These are phyloP conservation scores for Taiozyma sp. DNA, from an alignment of 1,139 yeast genomes.

Conservation along the genomic window DNA sequence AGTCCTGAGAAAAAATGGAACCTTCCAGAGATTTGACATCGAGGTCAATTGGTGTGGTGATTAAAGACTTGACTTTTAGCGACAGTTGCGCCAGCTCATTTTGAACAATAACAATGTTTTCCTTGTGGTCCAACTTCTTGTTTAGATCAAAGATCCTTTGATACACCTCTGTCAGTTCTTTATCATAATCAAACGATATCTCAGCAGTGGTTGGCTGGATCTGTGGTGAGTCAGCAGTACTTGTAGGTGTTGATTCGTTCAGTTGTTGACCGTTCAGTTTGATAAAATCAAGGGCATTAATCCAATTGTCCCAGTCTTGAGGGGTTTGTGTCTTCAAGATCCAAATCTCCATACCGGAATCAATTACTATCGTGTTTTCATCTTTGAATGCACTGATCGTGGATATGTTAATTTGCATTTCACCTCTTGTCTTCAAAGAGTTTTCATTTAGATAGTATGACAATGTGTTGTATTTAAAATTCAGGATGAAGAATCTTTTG, in stretches of 20 bases:
- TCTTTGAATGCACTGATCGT: conserved; percentile 76
- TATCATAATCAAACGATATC: not conserved
- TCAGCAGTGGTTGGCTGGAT: not conserved
- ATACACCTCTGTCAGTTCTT: conserved; percentile 1
- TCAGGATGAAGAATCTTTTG: conserved; percentile 78
- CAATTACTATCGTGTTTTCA: conserved; percentile 69
- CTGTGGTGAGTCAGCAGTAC: not conserved
- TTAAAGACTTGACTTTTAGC: conserved; percentile 5
- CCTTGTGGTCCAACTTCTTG: not conserved
- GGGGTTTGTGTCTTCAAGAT: conserved; percentile 63
- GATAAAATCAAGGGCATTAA: conserved; percentile 51
- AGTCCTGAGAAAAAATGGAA: conserved; percentile 44
- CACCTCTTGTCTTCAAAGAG: conserved; percentile 74
- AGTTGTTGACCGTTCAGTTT: conserved; percentile 11
- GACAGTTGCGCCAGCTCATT: conserved; percentile 10
- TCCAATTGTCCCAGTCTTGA: conserved; percentile 78
- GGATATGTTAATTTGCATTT: conserved; percentile 81
- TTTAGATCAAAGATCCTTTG: not conserved
- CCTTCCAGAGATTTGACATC: conserved; percentile 17
- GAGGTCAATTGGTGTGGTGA: conserved; percentile 1
- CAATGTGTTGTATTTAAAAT: conserved; percentile 75
- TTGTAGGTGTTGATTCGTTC: not conserved
- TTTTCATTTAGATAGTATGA: conserved; percentile 77
- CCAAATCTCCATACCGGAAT: conserved; percentile 97
- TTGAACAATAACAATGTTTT: conserved; percentile 1